phyloP scores from a whole-genome alignment of 345 rosid genomes.

The Lepidium africanum region DNA sequence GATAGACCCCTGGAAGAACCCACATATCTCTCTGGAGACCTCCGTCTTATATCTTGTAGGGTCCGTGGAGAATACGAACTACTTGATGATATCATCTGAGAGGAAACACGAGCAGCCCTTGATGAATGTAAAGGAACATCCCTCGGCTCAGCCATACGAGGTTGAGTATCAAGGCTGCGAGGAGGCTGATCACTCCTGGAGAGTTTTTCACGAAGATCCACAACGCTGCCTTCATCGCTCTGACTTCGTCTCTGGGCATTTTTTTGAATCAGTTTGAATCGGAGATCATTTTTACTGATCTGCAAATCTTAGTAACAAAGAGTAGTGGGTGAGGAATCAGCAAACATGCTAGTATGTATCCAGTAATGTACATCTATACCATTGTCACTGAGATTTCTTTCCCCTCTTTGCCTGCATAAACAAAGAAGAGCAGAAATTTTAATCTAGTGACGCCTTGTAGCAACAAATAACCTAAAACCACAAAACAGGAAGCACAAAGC shows the following conservation, averaged over 20 bases:
- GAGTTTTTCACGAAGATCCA: conserved; percentile 78
- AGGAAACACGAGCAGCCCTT: conserved; percentile 47
- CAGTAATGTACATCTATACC: conserved; percentile 44
- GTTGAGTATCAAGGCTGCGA: conserved; percentile 29
- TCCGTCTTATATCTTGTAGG: conserved; percentile 53
- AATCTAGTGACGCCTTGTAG: neutral
- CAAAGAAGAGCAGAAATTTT: conserved; percentile 6
- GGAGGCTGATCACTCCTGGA: conserved; percentile 48
- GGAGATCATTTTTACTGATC: conserved; percentile 70
- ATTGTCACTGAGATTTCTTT: conserved; percentile 31
- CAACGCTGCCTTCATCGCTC: conserved; percentile 35
- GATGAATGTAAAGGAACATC: conserved; percentile 44
- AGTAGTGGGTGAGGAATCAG: conserved; percentile 31
- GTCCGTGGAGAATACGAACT: conserved; percentile 58
- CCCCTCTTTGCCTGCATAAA: conserved; percentile 65
- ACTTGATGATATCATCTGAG: conserved; percentile 41
- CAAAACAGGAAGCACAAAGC: neutral
- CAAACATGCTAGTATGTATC: conserved; percentile 21
- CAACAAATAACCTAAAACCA: neutral
- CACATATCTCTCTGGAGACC: conserved; percentile 59
- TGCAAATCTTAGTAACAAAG: conserved; percentile 45
- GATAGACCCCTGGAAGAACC: conserved; percentile 55
- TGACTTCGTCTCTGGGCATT: conserved; percentile 40
- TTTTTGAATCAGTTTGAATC: conserved; percentile 71
- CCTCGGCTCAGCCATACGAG: conserved; percentile 42